Evolutionary conservation across 805 yeast genomes (phyloP), one percentile per base, ranked within the genome.

Genomic region (Saccharomycopsis selenospora): DNA sequence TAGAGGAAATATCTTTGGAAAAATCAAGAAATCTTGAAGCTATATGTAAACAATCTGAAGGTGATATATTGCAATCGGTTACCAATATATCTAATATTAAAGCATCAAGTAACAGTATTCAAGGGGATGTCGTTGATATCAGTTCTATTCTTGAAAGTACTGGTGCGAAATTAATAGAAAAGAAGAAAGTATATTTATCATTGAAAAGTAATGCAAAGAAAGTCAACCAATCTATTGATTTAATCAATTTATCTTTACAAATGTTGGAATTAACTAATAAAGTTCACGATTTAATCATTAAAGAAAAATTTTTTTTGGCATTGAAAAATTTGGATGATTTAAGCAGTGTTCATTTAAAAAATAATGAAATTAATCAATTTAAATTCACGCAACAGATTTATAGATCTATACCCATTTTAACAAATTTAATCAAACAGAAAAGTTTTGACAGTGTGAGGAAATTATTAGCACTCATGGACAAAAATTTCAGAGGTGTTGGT

Each of bases 191-290:
- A 38, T 70, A 77, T 43, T 67, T 85, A 22, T 78, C 77, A 46
- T 69, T 79, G 51, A 83, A 82, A 56, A 81, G 80, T 55, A 76
- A 83, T 4, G 72, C 79, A 14, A 67, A 68, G 45, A 85, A 85
- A 61, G 81, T 91, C 52, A 76, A 77, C 46, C 87, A 85, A 55
- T 82, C 95, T 0, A 76, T 76, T 5, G 72, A 76, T 36, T 79
- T 87, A 18, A 76, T 91, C 29, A 78, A 76, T 47, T 72, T 80
- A 44, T 84, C 95, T 56, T 69, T 90, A 22, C 88, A 84, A 55
- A 90, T 90, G 7, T 71, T 91, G 48, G 95, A 90, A 59, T 75
- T 85, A 56, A 85, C 95, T 13, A 90, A 89, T 65, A 85, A 81
- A 58, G 85, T 89, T 43, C 87, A 88, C 60, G 90, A 85, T 36